Base-by-base conservation (phyloP, 139 green algal species). In the Auxenochlorella pyrenoidosa region DNA sequence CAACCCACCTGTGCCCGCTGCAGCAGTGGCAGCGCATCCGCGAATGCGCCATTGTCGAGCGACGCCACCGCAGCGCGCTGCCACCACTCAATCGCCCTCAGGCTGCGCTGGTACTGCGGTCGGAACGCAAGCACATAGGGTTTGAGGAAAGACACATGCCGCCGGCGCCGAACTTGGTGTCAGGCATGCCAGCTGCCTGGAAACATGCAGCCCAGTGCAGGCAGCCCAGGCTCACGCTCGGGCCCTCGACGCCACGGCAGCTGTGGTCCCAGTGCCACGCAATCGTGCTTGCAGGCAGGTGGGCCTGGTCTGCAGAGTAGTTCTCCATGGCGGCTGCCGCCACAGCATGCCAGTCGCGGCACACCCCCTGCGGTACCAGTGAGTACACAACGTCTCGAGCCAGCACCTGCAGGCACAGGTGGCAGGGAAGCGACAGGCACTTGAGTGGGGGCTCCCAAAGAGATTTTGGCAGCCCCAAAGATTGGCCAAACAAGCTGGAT, bases 211-310 rank as follows among this genome's bases (percentile, higher is more conserved):
- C 3, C 28, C 12, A 12, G 34, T 51, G 19, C 71, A n/a, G 36
- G 71, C 34, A 44, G 34, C 13, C 71, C 34, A 36, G 24, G 40
- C 73, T 59, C 41, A 79, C 73, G 73, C 38, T 28, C 13, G 73
- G 40, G 0, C 36, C 73, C 79, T 95, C 92, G 38, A 85, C 86
- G 71, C 72, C 63, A 68, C 77, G 54, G 90, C 94, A 95, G 30
- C 90, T 91, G 75, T 94, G 88, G 73, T 90, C 95, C 87, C 90
- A 97, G 87, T 97, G 94, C 89, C 95, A 96, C 47, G 93, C 95
- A 30, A 97, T 92, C 85, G 86, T 96, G 84, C 91, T 88, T 38
- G 94, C 72, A 1, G 92, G 90, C 40, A 88, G 82, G 77, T 85
- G 73, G 83, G 84, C 40, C 89, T 71, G 32, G 51, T 82, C 79